Base-by-base conservation (phyloP, 2,329 filamentous ascomycete species). In the Talaromyces piceae region DNA sequence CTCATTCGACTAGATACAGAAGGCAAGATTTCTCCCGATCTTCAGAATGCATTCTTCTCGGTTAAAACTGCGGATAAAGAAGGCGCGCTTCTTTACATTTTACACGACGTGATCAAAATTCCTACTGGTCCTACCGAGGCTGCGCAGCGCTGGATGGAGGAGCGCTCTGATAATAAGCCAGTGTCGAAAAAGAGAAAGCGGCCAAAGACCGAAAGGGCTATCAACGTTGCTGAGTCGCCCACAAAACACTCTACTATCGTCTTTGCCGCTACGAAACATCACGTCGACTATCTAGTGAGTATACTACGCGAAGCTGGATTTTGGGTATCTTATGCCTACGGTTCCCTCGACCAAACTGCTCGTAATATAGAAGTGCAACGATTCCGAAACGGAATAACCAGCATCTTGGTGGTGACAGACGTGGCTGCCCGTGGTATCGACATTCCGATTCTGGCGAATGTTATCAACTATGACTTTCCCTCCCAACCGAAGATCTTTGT, bases 381-480 rank as follows among this genome's bases (percentile, higher is more conserved):
- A 57, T 98, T 98, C 67, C 80, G 94, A 53, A 78, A 77, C 22
- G 93, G 93, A 5, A 80, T 86, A 57, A 87, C 88, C 0, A 91
- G 95, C 59, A 90, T 98, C 45, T 73, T 98, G 7, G 91, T 98
- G 2, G 91, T 97, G 41, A 98, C 93, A 1, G 93, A 98, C 66
- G 90, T 98, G 49, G 93, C 93, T 12, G 93, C 93, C 20, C 81
- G 93, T 76, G 91, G 93, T 82, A 94, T 98, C 55, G 93, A 98
- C 81, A 95, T 98, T 59, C 93, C 93, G 0, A 81, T 96, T 44
- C 78, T 98, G 30, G 91, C 89, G 51, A 97, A 98, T 65, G 93
- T 98, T 53, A 91, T 98, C 75, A 97, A 98, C 75, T 98, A 95
- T 70, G 91, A 97, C 64, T 98, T 98, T 58, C 91, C 93, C 3